A percentile compares a stretch with the other conserved stretches of the same genome.
Conservation (phyloP, 257 asterid genomes). For the Solanum corneliomulleri region DNA sequence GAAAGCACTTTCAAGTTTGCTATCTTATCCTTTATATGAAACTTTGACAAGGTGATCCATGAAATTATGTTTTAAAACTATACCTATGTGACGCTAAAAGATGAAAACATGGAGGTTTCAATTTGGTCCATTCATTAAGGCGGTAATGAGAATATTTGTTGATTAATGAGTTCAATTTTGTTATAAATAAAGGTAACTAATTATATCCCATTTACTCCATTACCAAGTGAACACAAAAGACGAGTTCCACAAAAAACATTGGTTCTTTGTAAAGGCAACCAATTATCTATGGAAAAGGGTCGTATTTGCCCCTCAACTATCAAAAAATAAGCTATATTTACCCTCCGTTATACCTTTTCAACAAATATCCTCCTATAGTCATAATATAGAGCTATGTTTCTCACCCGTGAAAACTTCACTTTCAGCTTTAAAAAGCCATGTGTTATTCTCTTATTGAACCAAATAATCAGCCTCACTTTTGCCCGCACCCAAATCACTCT, state of each 20-base stretch:
- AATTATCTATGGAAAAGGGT: not conserved
- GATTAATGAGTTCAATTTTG: not conserved
- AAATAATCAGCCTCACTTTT: not conserved
- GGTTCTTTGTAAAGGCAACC: not conserved
- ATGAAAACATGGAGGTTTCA: not conserved
- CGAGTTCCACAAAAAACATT: not conserved
- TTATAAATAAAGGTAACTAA: not conserved
- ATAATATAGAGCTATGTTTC: not conserved
- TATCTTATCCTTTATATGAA: slow-evolving; percentile 63
- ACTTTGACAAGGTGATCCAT: slow-evolving; percentile 57
- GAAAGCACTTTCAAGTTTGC: slow-evolving; percentile 44
- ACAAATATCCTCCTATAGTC: not conserved
- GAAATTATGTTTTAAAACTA: not conserved
- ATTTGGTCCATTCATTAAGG: not conserved
- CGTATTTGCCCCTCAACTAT: not conserved
- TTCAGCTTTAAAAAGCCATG: not conserved
- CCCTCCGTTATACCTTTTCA: not conserved
- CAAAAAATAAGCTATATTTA: not conserved
- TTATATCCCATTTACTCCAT: not conserved
- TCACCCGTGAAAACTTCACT: not conserved
- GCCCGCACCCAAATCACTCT: not conserved
- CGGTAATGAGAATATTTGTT: not conserved
- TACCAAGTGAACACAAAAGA: not conserved
- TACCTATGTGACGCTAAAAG: not conserved
- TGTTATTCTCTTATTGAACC: not conserved